phyloP scores from a whole-genome alignment of 306 rosid genomes.

The Glycine latifolia region DNA sequence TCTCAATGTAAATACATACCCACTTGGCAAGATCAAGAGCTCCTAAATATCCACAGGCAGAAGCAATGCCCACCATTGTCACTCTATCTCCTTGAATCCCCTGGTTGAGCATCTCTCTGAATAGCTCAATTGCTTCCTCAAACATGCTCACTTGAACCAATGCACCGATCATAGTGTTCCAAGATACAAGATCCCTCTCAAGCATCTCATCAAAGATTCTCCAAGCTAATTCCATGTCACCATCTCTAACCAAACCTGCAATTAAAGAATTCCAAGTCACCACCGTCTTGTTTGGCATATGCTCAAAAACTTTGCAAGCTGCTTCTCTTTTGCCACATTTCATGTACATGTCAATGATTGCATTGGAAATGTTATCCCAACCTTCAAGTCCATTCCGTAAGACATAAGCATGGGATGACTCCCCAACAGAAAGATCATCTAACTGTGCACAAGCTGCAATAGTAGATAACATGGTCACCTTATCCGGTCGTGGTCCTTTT shows the following conservation, averaged over 20 bases:
- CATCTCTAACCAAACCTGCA: slow-evolving; percentile 68
- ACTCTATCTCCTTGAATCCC: slow-evolving; percentile 69
- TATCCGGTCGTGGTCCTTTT: slow-evolving; percentile 65
- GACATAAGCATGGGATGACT: slow-evolving; percentile 71
- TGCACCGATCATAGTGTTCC: slow-evolving; percentile 82
- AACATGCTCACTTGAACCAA: slow-evolving; percentile 72
- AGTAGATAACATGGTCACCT: slow-evolving; percentile 69
- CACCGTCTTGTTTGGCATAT: slow-evolving; percentile 63
- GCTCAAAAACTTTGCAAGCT: slow-evolving; percentile 62
- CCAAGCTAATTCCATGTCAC: slow-evolving; percentile 64
- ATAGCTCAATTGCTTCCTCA: slow-evolving; percentile 70
- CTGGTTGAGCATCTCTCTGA: slow-evolving; percentile 68
- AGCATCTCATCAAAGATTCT: slow-evolving; percentile 69
- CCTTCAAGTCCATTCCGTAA: slow-evolving; percentile 69
- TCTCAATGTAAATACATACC: slow-evolving; percentile 60
- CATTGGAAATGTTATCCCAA: slow-evolving; percentile 76
- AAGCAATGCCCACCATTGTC: slow-evolving; percentile 79
- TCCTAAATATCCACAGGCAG: slow-evolving; percentile 84
- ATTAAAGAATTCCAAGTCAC: slow-evolving; percentile 80
- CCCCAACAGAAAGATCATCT: slow-evolving; percentile 64
- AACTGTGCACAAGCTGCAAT: slow-evolving; percentile 71
- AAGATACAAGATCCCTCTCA: slow-evolving; percentile 67
- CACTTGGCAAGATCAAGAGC: slow-evolving; percentile 75
- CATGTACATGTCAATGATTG: slow-evolving; percentile 86
- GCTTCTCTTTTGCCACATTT: slow-evolving; percentile 67